Percentiles rank a stretch among this genome's conserved stretches.
These are phyloP conservation scores for Talaromyces ruber DNA, from an alignment of 495 filamentous ascomycete genomes.

Conservation along the genomic window DNA sequence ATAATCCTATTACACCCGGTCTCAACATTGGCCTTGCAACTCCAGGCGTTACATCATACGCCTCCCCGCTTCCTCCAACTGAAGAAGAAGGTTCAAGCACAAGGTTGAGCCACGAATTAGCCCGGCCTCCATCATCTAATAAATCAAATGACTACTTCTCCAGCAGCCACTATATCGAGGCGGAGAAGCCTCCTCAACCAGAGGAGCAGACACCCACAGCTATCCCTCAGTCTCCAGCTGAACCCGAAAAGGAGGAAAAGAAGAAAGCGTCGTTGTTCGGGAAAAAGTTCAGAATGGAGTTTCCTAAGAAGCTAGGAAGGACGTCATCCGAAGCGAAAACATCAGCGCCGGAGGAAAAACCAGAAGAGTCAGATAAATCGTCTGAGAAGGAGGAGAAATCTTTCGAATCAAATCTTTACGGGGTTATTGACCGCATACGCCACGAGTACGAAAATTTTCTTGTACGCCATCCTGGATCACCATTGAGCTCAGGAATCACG, in stretches of 20 bases:
- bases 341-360: conserved; percentile 65
- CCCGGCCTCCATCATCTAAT: conserved; percentile 37
- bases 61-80: conserved; percentile 36
- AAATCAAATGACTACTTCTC: conserved; percentile 62
- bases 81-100: conserved; percentile 40
- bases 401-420: conserved; percentile 74
- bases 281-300: conserved; percentile 82
- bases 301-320: conserved; percentile 76
- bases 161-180: conserved; percentile 15
- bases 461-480: conserved; percentile 41
- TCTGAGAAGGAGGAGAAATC: conserved; percentile 63
- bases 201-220: conserved; percentile 38
- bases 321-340: conserved; percentile 74
- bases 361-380: conserved; percentile 65
- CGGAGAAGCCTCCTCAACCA: conserved; percentile 29
- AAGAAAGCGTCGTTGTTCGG: conserved; percentile 69
- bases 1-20: conserved; percentile 60
- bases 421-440: conserved; percentile 69
- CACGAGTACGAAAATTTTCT: conserved; percentile 70
- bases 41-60: conserved; percentile 35
- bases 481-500: conserved; percentile 55
- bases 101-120: conserved; percentile 34
- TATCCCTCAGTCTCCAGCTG: conserved; percentile 48
- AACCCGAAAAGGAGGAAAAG: conserved; percentile 62
- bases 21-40: conserved; percentile 74